phyloP scores from a whole-genome alignment of 495 filamentous ascomycete genomes.

The Penicillium canariense region DNA sequence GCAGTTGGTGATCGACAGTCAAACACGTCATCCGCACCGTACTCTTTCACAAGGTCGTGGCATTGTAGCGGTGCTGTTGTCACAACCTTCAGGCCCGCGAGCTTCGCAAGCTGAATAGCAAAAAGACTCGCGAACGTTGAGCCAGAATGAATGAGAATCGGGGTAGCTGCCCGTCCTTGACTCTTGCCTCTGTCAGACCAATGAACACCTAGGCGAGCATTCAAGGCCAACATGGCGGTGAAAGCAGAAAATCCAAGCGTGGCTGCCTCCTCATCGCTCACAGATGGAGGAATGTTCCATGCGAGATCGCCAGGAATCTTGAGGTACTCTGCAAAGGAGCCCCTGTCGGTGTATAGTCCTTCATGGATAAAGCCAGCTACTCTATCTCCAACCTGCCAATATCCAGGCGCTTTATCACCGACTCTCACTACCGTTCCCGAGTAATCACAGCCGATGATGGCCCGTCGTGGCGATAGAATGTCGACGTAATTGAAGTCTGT shows the following conservation, averaged over 20 bases:
- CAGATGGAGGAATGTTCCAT: constrained; percentile 48
- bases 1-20: constrained; percentile 28
- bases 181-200: not conserved
- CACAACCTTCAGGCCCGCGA: constrained; percentile 4
- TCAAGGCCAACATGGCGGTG: constrained; percentile 24
- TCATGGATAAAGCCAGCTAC: constrained; percentile 22
- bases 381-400: constrained; percentile 36
- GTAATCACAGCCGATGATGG: constrained; percentile 54
- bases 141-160: constrained; percentile 11
- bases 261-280: constrained; percentile 46
- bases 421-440: constrained; percentile 49
- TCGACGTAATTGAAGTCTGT: constrained; percentile 55
- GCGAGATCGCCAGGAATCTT: constrained; percentile 46
- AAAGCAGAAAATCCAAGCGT: constrained; percentile 50
- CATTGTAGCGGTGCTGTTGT: constrained; percentile 20
- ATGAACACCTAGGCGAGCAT: not conserved
- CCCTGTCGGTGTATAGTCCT: constrained; percentile 18
- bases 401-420: not conserved
- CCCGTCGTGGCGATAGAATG: constrained; percentile 17
- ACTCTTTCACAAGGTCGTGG: constrained; percentile 29
- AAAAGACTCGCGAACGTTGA: constrained; percentile 4
- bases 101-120: constrained; percentile 8
- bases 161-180: not conserved
- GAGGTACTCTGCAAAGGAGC: constrained; percentile 48
- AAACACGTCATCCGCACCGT: constrained; percentile 36